These are phyloP conservation scores for Climacium dendroides DNA, from an alignment of 225 moss, liverwort and hornwort genomes.

Conservation along the genomic window DNA sequence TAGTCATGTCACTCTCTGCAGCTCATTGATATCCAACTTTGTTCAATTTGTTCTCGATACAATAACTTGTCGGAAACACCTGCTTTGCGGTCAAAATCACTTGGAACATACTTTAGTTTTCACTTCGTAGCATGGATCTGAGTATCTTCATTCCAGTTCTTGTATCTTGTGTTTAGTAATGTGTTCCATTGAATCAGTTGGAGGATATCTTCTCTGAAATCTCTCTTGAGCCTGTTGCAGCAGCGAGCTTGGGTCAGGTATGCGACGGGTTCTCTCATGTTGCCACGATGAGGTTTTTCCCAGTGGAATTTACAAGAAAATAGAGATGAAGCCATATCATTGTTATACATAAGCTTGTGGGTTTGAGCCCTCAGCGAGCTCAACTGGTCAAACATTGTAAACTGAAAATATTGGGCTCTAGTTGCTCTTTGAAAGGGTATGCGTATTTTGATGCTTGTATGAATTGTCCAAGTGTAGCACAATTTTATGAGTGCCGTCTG, in stretches of 20 bases:
- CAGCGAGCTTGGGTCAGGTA: conserved; percentile 72
- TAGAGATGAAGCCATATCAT: neutral
- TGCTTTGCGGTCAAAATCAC: neutral
- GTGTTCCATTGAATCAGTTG: conserved; percentile 23
- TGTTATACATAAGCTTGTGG: neutral
- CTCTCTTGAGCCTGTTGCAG: conserved; percentile 55
- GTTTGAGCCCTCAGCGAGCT: neutral
- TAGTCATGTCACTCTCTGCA: neutral
- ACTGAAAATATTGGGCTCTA: neutral
- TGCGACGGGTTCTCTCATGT: neutral
- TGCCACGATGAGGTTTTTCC: neutral
- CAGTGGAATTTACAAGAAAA: neutral
- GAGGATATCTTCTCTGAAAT: conserved; percentile 50
- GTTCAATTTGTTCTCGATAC: neutral
- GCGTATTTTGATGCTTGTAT: neutral
- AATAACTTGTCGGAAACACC: neutral
- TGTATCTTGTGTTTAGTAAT: neutral
- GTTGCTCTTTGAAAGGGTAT: neutral
- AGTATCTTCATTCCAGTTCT: neutral
- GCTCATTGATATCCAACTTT: neutral
- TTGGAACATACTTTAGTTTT: neutral
- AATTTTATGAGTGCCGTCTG: neutral
- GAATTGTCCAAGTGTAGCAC: neutral
- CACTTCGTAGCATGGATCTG: neutral
- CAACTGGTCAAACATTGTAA: neutral